Evolutionary conservation across 306 rosid genomes (phyloP), one percentile per base, ranked within the genome.

Genomic region (Cicer arietinum): DNA sequence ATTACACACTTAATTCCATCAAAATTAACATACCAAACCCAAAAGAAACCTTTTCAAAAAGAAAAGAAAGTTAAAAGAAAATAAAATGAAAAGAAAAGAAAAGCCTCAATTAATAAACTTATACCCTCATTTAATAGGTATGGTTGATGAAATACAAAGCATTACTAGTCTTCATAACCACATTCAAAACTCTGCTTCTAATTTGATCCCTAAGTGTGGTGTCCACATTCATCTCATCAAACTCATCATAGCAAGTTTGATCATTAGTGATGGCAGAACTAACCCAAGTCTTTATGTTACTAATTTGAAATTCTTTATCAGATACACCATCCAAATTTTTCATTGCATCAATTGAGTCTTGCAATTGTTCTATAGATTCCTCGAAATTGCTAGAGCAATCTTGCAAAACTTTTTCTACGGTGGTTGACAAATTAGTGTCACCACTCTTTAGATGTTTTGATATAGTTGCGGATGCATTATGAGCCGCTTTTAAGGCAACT

Each of bases 61-160:
- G 10, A 54, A 54, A 54, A 18, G 35, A 30, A 30, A 30, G 3
- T 1, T 22, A 22, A 25, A 25, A 25, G 0, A 30, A 30, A 30
- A 30, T 30, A 30, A 30, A 30, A 30, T 2, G 35, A 5, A 30
- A 30, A 30, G 35, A 8, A 51, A 51, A 51, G 22, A n/a, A 51
- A 51, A 51, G 8, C 7, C 53, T 11, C 14, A 48, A n/a, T 50
- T n/a, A n/a, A 50, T 10, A 50, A 51, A n/a, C 57, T 35, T 30
- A 13, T 60, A 35, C 58, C 69, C 44, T 39, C 18, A 7, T 35
- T 74, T 10, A 64, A 22, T 1, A 13, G 61, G 67, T 57, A 73
- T 77, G 22, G 66, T 82, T 87, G 67, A 87, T 65, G 76, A 87
- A 86, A 75, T 79, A 70, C 87, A 87, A 72, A 39, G 89, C 80